These are phyloP conservation scores for Euclidium syriacum DNA, from an alignment of 345 rosid species.

Conservation along the genomic window DNA sequence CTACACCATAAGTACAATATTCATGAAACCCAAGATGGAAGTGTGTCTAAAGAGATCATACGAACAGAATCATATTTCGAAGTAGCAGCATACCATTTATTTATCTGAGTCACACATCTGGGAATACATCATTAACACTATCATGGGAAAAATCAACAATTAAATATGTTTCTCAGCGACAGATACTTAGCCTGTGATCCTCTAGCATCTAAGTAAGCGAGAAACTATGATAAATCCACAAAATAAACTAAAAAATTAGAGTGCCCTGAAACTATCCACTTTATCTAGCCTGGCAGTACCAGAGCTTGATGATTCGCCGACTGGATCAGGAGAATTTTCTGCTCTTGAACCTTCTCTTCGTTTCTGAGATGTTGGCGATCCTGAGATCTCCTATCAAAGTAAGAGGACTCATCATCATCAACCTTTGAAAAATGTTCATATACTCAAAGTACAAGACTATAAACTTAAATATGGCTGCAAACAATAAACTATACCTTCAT, in stretches of 20 bases:
- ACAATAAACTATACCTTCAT: slow-evolving; percentile 69
- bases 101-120: slow-evolving; percentile 3
- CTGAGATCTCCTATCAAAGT: slow-evolving; percentile 72
- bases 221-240: not conserved
- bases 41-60: not conserved
- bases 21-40: not conserved
- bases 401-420: not conserved
- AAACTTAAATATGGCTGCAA: not conserved
- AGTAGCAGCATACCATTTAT: slow-evolving; percentile 2
- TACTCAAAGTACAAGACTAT: not conserved
- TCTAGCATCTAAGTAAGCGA: not conserved
- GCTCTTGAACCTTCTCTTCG: slow-evolving; percentile 47
- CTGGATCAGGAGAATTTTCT: slow-evolving; percentile 72
- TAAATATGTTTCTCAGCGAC: not conserved
- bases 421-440: not conserved
- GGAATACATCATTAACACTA: slow-evolving; percentile 5
- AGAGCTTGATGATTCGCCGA: slow-evolving; percentile 90
- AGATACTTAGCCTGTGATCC: not conserved
- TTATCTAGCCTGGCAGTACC: slow-evolving; percentile 82
- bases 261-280: slow-evolving; percentile 53
- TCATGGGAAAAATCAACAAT: not conserved
- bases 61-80: not conserved
- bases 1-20: not conserved
- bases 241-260: slow-evolving; percentile 26
- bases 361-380: slow-evolving; percentile 78